Conservation (phyloP, 768 basidiomycete species). For the Obba rivulosa region DNA sequence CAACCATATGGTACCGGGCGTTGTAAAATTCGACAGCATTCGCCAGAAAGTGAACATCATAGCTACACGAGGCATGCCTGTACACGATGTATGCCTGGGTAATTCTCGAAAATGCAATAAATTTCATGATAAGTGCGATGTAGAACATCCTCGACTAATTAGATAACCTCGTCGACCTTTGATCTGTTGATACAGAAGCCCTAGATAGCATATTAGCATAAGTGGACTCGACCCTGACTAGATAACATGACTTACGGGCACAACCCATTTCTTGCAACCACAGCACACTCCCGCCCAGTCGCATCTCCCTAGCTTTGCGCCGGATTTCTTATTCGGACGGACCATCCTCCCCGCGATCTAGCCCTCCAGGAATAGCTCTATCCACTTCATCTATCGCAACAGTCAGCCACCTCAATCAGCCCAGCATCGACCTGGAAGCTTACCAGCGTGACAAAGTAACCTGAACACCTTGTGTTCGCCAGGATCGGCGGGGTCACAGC, state of each 20-base stretch:
- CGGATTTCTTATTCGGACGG: slow-evolving; percentile 90
- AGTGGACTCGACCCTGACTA: background rate
- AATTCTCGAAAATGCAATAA: no score
- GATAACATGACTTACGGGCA: slow-evolving; percentile 56
- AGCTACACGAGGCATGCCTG: no score
- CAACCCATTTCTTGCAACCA: slow-evolving; percentile 89
- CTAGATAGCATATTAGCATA: slow-evolving; percentile 18
- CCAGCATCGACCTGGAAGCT: slow-evolving; percentile 24
- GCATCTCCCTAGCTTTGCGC: slow-evolving; percentile 88
- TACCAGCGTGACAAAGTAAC: slow-evolving; percentile 96
- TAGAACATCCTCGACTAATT: background rate
- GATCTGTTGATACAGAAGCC: slow-evolving; percentile 51
- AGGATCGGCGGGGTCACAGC: slow-evolving; percentile 57
- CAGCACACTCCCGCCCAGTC: slow-evolving; percentile 96
- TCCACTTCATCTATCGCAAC: slow-evolving; percentile 77
- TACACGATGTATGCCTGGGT: no score
- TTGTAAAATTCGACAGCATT: no score
- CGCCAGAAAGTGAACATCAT: no score
- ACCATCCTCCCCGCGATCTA: slow-evolving; percentile 81
- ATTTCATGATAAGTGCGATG: no score
- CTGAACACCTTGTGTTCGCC: slow-evolving; percentile 81
- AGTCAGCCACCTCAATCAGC: background rate
- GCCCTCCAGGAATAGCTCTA: slow-evolving; percentile 83
- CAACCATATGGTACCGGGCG: no score
- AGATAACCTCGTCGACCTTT: slow-evolving; percentile 49